Conservation (phyloP, 768 basidiomycete species). For the Collybia sordida region DNA sequence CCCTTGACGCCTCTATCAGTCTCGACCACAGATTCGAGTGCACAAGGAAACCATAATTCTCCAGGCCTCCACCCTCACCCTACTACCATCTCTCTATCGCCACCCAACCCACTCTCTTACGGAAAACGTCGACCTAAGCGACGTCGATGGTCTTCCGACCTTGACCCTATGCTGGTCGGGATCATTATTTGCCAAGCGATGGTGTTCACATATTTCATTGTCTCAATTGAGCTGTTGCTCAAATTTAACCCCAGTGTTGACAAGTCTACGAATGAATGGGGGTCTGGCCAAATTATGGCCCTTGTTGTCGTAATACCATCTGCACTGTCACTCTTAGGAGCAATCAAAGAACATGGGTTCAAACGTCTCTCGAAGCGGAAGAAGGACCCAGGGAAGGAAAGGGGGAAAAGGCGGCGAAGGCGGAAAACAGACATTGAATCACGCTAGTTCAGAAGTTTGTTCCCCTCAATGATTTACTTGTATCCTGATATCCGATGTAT, state of each 20-base stretch:
- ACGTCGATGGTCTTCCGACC: conserved; percentile 29
- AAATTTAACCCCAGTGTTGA: conserved; percentile 25
- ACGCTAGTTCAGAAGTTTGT: not conserved
- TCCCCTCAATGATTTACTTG: no score
- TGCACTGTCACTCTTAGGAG: conserved; percentile 29
- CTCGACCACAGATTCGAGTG: not conserved
- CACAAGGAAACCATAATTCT: not conserved
- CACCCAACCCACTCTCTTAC: conserved; percentile 1
- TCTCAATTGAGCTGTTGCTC: conserved; percentile 36
- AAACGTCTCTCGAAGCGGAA: conserved; percentile 26
- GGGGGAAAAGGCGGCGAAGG: not conserved
- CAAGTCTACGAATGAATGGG: conserved; percentile 26
- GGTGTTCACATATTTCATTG: conserved; percentile 39
- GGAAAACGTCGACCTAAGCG: conserved; percentile 27
- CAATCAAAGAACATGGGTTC: conserved; percentile 30
- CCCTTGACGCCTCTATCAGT: not conserved
- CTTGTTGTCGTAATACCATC: conserved; percentile 40
- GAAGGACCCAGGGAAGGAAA: conserved; percentile 7
- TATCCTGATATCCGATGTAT: no score
- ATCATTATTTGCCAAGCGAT: conserved; percentile 34
- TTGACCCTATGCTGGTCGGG: conserved; percentile 42
- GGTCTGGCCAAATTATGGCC: conserved; percentile 44
- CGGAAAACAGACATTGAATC: not conserved
- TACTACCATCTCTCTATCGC: not conserved
- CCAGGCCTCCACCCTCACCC: not conserved